Base-by-base conservation (phyloP, 2,329 filamentous ascomycete genomes). In the Juglanconis oblonga region DNA sequence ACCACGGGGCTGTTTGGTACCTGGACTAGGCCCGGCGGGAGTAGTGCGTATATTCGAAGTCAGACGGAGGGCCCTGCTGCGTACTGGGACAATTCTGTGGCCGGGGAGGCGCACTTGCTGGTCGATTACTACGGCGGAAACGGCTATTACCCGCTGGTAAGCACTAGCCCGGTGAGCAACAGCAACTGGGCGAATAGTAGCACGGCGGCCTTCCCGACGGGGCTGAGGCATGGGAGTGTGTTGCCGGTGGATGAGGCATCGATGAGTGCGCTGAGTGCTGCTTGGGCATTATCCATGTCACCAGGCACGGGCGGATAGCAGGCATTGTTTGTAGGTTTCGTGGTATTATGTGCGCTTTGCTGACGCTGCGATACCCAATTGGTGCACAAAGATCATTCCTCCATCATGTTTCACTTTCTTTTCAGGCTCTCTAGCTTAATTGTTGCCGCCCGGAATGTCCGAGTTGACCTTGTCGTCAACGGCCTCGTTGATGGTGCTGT, bases 211-310 rank as follows among this genome's bases (percentile, higher is more conserved):
- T 83, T 80, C 64, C 81, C 81, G 8, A 74, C 65, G 51, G 76
- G 77, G 36, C 61, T 84, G 65, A 77, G 81, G 62, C 81, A 84
- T 69, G 81, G 81, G 8, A 78, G 77, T 59, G 77, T 84, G 29
- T 63, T 84, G 64, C 76, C 80, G 0, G 69, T 83, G 3, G 79
- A 76, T 52, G 68, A 74, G 69, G 72, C 69, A 9, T 63, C 77
- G 50, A 79, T 78, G 51, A 69, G 75, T 59, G 76, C 77, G 5
- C 64, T 83, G 62, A 68, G 65, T 36, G 62, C 65, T 42, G 74
- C 71, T 59, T 78, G 73, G 75, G 68, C 67, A 0, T 72, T 59
- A 63, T 24, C 24, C 24, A 24, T 24, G 24, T 24, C 24, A 24
- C 24, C 24, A 24, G 24, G 24, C 24, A 24, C 24, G 24, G 24